A percentile compares a stretch with the other conserved stretches of the same genome.
Evolutionary conservation across 1,139 yeast species (phyloP).

Genomic region (Arxiozyma bovina): DNA sequence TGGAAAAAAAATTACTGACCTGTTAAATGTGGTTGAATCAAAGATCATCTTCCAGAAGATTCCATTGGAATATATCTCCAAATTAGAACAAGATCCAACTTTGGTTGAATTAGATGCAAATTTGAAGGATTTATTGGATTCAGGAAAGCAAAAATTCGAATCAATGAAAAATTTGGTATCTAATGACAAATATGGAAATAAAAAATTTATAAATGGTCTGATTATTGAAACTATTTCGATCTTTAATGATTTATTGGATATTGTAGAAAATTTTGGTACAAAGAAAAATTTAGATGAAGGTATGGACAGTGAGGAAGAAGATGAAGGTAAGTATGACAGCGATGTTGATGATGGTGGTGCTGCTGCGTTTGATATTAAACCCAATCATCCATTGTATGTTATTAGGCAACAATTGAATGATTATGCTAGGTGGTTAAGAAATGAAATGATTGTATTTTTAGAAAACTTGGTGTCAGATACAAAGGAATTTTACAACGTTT

Average conservation of each 20-base stretch:
- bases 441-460: slow-evolving; percentile 42
- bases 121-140: slow-evolving; percentile 28
- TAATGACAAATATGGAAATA: slow-evolving; percentile 9
- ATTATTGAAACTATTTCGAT: slow-evolving; percentile 45
- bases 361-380: slow-evolving; percentile 36
- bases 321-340: slow-evolving; percentile 35
- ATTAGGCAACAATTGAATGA: slow-evolving; percentile 30
- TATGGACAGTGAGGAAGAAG: slow-evolving; percentile 41
- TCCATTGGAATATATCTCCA: slow-evolving; percentile 48
- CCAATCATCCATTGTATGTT: slow-evolving; percentile 48
- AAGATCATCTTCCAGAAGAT: slow-evolving; percentile 49
- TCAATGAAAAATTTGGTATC: slow-evolving; percentile 1
- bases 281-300: slow-evolving; percentile 42
- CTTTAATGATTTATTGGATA: slow-evolving; percentile 57
- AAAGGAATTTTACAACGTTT: slow-evolving; percentile 32
- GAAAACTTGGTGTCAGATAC: slow-evolving; percentile 5
- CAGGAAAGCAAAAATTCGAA: slow-evolving; percentile 19
- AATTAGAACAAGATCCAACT: slow-evolving; percentile 37
- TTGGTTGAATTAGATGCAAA: slow-evolving; percentile 28
- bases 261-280: slow-evolving; percentile 55
- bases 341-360: slow-evolving; percentile 32
- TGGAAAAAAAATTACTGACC: slow-evolving; percentile 40
- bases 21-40: slow-evolving; percentile 46
- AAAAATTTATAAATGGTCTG: slow-evolving; percentile 9
- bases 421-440: slow-evolving; percentile 48